A percentile compares a stretch with the other conserved stretches of the same genome.
Conservation (phyloP, 1,139 yeast species). For the Kodamaea anthophila region DNA sequence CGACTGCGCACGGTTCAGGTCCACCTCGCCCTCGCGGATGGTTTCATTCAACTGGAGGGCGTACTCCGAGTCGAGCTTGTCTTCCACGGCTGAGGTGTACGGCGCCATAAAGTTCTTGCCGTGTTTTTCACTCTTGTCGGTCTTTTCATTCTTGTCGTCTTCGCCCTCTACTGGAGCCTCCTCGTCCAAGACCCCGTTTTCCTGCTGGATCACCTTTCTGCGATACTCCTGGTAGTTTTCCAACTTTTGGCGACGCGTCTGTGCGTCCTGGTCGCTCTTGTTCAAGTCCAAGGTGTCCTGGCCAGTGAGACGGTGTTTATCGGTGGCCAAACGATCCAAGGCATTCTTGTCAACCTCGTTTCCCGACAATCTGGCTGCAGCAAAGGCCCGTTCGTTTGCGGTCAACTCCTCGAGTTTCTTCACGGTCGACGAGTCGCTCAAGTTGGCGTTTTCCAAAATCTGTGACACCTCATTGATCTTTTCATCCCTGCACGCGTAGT, state of each 20-base stretch:
- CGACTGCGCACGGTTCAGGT: conserved; percentile 49
- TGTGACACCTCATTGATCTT: conserved; percentile 37
- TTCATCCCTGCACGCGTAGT: conserved; percentile 46
- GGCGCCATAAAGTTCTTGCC: conserved; percentile 46
- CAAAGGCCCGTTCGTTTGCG: conserved; percentile 56
- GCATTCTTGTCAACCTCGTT: conserved; percentile 39
- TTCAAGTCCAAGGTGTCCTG: conserved; percentile 31
- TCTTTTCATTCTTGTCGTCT: too few species aligned
- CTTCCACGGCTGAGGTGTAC: conserved; percentile 69
- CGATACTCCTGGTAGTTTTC: conserved; percentile 46
- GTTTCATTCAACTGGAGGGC: conserved; percentile 57
- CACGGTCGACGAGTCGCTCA: conserved; percentile 36
- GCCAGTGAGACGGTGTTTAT: conserved; percentile 43
- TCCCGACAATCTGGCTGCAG: conserved; percentile 53
- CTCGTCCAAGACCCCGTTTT: conserved; percentile 19
- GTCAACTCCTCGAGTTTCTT: conserved; percentile 50
- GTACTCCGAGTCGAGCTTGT: conserved; percentile 56
- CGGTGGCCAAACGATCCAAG: conserved; percentile 31
- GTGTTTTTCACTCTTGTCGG: too few species aligned
- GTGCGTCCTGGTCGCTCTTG: conserved; percentile 43
- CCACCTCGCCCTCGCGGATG: conserved; percentile 55
- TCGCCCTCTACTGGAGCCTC: conserved; percentile 1
- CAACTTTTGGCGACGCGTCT: conserved; percentile 37
- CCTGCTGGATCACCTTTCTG: conserved; percentile 44
- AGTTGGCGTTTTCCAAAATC: conserved; percentile 41